phyloP scores from a whole-genome alignment of 2,329 filamentous ascomycete genomes.

The Aspergillus spinulosporus region DNA sequence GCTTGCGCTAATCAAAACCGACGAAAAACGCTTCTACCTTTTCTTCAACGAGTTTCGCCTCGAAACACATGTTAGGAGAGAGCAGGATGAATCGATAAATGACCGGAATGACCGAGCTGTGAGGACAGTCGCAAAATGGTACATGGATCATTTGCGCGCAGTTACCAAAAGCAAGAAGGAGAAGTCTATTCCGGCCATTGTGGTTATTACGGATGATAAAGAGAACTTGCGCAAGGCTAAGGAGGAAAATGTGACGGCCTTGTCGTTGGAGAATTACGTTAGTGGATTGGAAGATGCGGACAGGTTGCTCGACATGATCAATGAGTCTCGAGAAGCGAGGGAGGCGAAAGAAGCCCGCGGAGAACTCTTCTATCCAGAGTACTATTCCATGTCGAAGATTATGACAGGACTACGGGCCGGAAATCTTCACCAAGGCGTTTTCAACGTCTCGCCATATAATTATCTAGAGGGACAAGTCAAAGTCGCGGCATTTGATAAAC shows the following conservation, averaged over 20 bases:
- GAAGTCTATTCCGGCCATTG: conserved; percentile 69
- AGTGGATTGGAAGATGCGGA: conserved; percentile 78
- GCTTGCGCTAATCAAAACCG: conserved; percentile 85
- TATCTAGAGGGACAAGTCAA: conserved; percentile 93
- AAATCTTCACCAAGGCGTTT: conserved; percentile 87
- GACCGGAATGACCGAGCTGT: conserved; percentile 95
- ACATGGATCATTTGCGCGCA: conserved; percentile 73
- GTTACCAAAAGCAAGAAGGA: conserved; percentile 56
- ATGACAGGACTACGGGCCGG: conserved; percentile 90
- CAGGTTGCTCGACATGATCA: conserved; percentile 88
- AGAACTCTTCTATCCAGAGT: conserved; percentile 81
- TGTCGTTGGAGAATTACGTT: conserved; percentile 76
- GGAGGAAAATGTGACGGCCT: conserved; percentile 67
- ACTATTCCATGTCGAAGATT: conserved; percentile 85
- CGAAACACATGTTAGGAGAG: conserved; percentile 80
- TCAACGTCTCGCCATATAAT: conserved; percentile 97
- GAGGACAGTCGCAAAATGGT: conserved; percentile 84
- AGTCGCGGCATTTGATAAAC: conserved; percentile 84
- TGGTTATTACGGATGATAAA: conserved; percentile 92
- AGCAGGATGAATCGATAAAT: conserved; percentile 82
- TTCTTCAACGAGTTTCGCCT: conserved; percentile 98
- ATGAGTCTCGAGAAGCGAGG: conserved; percentile 69
- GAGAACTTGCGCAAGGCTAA: conserved; percentile 83
- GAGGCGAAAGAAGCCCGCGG: conserved; percentile 64
- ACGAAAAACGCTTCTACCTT: conserved; percentile 96